Evolutionary conservation across 2,329 filamentous ascomycete species (phyloP).

Genomic region (Venturiaceae sp.): DNA sequence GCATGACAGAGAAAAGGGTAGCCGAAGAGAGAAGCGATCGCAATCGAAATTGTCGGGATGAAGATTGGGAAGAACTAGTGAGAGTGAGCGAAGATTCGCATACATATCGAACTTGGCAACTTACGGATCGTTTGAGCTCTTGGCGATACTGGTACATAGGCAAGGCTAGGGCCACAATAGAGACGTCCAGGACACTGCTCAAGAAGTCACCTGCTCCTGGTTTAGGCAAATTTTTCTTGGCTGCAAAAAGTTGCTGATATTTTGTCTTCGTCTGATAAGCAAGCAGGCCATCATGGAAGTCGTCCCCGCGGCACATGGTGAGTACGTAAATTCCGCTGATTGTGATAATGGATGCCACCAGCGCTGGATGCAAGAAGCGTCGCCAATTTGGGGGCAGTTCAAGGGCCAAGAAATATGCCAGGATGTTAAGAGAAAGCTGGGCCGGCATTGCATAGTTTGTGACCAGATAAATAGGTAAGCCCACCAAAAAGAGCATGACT

Average conservation of each 20-base stretch:
- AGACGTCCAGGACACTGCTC: constrained; percentile 44
- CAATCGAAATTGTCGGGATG: constrained; percentile 42
- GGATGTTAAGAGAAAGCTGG: constrained; percentile 37
- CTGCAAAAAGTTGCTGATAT: constrained; percentile 47
- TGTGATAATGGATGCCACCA: constrained; percentile 44
- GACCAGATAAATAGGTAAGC: constrained; percentile 45
- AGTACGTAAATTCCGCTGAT: constrained; percentile 45
- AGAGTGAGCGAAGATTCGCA: neutral
- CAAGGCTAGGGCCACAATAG: constrained; percentile 48
- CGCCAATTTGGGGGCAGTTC: constrained; percentile 39
- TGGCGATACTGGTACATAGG: constrained; percentile 53
- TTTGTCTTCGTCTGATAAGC: constrained; percentile 43
- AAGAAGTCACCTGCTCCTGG: constrained; percentile 51
- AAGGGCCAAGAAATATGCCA: constrained; percentile 43
- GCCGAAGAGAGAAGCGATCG: constrained; percentile 44
- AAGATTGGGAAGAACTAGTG: constrained; percentile 40
- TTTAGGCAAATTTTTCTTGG: constrained; percentile 16
- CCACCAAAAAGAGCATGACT: constrained; percentile 36
- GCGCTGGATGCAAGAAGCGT: constrained; percentile 47
- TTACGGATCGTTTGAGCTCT: constrained; percentile 40
- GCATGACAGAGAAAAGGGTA: constrained; percentile 47
- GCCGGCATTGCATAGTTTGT: constrained; percentile 40
- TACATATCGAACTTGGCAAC: too few species aligned
- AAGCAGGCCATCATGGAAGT: constrained; percentile 31
- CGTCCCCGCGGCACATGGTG: constrained; percentile 33